Evolutionary conservation across 2,329 filamentous ascomycete species (phyloP), one percentile per base, ranked within the genome.

Genomic region (Periconia digitata): DNA sequence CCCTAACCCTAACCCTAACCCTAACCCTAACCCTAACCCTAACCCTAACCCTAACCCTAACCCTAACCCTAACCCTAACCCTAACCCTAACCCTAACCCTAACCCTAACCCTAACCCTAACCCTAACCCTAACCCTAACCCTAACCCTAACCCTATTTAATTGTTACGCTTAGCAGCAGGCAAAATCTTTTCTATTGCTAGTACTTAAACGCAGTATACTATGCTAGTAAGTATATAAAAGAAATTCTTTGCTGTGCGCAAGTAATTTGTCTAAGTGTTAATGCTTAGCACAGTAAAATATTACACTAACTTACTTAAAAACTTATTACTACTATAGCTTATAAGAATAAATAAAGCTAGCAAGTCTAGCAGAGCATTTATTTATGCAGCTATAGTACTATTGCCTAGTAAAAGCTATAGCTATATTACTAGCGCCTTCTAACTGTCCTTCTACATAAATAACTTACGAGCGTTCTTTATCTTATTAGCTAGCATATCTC

Each of bases 401-500:
- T 44, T 38, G 20, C 39, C 47, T 18, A 50, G 44, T 18, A 20
- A 43, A 24, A 51, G 21, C 39, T 10, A 54, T 22, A 53, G 46
- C 47, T 43, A 0, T 36, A 32, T 44, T 24, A 18, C 54, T 29
- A 57, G 46, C 50, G 29, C 29, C 44, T 51, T 52, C 47, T 56
- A 27, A 18, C 48, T 23, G 35, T 42, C 47, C 36, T 47, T 43
- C 47, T 29, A 51, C 3, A 2, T 43, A 27, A 55, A 55, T 8
- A 55, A 49, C 46, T 56, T 18, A 36, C 47, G 43, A 36, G 47
- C 21, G 23, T 54, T 40, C 24, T 54, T 50, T 27, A 52, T 49
- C 24, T 23, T 32, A 18, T 49, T 18, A 27, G 24, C 24, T 13
- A 13, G 24, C 24, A 27, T 40, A 40, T 38, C 34, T 42, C 37